Percentiles rank a stretch among this genome's conserved stretches.
These are phyloP conservation scores for Aschersonia sp. DNA, from an alignment of 2,329 filamentous ascomycete genomes.

Conservation along the genomic window DNA sequence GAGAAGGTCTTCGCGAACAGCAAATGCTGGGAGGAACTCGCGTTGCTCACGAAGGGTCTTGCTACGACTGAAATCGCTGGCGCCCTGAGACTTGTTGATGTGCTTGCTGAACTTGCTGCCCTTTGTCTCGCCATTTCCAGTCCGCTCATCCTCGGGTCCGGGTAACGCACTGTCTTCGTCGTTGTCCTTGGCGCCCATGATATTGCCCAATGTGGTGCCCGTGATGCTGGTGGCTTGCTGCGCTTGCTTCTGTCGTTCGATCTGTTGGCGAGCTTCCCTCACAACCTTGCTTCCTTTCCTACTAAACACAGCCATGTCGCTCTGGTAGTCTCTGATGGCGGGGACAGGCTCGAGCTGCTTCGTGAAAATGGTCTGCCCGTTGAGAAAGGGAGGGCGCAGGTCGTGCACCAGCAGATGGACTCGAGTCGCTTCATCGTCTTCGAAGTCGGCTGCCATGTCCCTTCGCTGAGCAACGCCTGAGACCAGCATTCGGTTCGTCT, in stretches of 20 bases:
- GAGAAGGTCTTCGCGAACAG: conserved; percentile 82
- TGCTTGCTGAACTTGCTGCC: conserved; percentile 75
- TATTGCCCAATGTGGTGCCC: conserved; percentile 80
- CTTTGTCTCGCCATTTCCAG: conserved; percentile 25
- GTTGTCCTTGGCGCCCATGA: conserved; percentile 91
- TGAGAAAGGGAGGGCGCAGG: conserved; percentile 82
- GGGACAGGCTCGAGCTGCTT: conserved; percentile 93
- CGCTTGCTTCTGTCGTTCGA: conserved; percentile 84
- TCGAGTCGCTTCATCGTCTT: conserved; percentile 80
- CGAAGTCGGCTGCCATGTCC: conserved; percentile 69
- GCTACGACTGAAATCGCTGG: conserved; percentile 84
- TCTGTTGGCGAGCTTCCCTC: conserved; percentile 77
- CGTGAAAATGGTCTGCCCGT: conserved; percentile 90
- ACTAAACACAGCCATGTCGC: conserved; percentile 97
- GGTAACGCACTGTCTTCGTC: conserved; percentile 82
- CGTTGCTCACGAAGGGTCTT: conserved; percentile 84
- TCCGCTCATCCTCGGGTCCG: conserved; percentile 46
- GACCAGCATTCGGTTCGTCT: conserved; percentile 95
- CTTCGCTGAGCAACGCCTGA: conserved; percentile 87
- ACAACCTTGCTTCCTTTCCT: conserved; percentile 90
- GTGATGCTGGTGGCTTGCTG: conserved; percentile 89
- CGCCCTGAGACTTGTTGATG: conserved; percentile 72
- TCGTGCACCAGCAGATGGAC: conserved; percentile 90
- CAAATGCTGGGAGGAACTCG: conserved; percentile 89
- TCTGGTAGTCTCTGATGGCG: conserved; percentile 83